Evolutionary conservation across 768 basidiomycete genomes (phyloP).

Genomic region (Boletus vinaceobasis): DNA sequence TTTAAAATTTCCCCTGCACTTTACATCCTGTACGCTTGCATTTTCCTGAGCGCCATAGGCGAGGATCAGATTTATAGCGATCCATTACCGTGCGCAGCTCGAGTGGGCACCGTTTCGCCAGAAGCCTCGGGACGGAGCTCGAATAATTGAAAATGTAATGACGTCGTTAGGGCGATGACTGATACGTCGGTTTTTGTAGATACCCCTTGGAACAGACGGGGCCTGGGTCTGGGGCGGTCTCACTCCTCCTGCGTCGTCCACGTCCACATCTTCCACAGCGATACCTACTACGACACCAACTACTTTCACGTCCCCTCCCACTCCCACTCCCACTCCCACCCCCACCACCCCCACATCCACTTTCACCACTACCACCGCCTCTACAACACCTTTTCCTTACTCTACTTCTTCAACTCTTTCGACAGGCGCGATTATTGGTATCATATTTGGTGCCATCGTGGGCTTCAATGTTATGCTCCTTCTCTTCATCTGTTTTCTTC

Average conservation of each 20-base stretch:
- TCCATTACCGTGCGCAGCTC: neutral
- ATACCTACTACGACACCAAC: conserved; percentile 28
- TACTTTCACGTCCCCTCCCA: conserved; percentile 28
- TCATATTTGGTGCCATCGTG: conserved; percentile 49
- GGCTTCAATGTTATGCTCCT: conserved; percentile 58
- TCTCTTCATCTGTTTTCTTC: conserved; percentile 33
- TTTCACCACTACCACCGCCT: conserved; percentile 23
- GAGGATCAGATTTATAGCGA: neutral
- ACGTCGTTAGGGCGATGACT: conserved; percentile 9
- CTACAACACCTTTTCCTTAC: conserved; percentile 22
- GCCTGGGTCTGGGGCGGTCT: conserved; percentile 74
- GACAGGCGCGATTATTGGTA: conserved; percentile 31
- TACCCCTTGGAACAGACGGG: conserved; percentile 61
- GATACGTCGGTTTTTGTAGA: conserved; percentile 40
- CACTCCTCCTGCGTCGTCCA: conserved; percentile 54
- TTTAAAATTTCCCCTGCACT: neutral
- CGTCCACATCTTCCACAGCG: conserved; percentile 23
- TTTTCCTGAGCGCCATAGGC: neutral
- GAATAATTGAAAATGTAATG: conserved; percentile 4
- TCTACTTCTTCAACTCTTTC: conserved; percentile 30
- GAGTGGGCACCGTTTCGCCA: neutral
- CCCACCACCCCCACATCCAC: neutral
- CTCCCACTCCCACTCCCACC: conserved; percentile 24
- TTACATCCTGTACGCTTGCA: neutral
- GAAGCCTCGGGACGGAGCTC: neutral